phyloP scores from a whole-genome alignment of 371 early-diverging fungal species.

The Circinella umbellata region DNA sequence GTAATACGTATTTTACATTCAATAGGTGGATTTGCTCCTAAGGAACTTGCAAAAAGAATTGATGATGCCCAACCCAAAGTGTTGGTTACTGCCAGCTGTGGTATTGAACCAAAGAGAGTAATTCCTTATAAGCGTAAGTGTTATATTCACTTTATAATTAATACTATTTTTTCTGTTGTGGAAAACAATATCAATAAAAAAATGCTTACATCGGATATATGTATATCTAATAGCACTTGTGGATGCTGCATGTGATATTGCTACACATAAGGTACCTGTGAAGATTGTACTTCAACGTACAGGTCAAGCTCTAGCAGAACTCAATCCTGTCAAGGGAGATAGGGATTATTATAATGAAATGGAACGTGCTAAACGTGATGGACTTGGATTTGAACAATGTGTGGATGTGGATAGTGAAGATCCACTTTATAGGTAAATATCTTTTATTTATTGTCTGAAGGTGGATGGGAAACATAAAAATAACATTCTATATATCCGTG shows the following conservation, averaged over 20 bases:
- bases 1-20: neutral
- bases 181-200: neutral
- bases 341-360: conserved; percentile 66
- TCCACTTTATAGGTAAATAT: conserved; percentile 70
- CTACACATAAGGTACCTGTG: conserved; percentile 55
- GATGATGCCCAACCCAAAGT: conserved; percentile 78
- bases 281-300: conserved; percentile 67
- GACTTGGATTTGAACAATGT: conserved; percentile 48
- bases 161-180: neutral
- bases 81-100: conserved; percentile 79
- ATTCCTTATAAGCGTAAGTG: conserved; percentile 68
- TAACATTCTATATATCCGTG: no score
- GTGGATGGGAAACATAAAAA: no score
- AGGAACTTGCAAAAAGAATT: conserved; percentile 82
- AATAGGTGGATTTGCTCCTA: conserved; percentile 86
- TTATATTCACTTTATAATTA: neutral
- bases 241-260: conserved; percentile 63
- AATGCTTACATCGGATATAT: neutral
- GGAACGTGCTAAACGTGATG: conserved; percentile 35
- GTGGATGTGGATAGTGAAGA: conserved; percentile 84
- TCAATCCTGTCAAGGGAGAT: conserved; percentile 62
- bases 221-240: conserved; percentile 59
- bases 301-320: conserved; percentile 45
- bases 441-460: no score
- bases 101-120: conserved; percentile 71